Conservation (phyloP, 352 stramenopile genomes). For the Pythium myriotylum region DNA sequence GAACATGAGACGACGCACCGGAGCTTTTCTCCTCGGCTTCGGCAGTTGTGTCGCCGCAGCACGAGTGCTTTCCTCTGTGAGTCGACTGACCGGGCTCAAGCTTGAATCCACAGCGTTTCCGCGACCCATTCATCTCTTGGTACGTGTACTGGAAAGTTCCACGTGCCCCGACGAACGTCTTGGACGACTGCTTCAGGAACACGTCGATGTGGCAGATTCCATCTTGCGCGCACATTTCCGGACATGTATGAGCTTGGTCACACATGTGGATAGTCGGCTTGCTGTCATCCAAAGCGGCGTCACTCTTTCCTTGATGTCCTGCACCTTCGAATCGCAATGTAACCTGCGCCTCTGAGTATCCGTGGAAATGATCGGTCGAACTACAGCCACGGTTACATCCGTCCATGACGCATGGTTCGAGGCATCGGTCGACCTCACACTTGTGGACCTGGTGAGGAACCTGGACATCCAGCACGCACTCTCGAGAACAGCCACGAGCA, state of each 20-base stretch:
- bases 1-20: slow-evolving; percentile 8
- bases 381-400: slow-evolving; percentile 57
- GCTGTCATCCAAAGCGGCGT: slow-evolving; percentile 41
- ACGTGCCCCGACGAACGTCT: slow-evolving; percentile 62
- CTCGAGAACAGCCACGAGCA: slow-evolving; percentile 39
- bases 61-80: slow-evolving; percentile 54
- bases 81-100: slow-evolving; percentile 45
- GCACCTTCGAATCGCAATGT: slow-evolving; percentile 53
- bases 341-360: slow-evolving; percentile 43
- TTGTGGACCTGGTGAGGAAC: slow-evolving; percentile 57
- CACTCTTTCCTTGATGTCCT: slow-evolving; percentile 32
- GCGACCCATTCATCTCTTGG: slow-evolving; percentile 80
- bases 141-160: slow-evolving; percentile 70
- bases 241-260: slow-evolving; percentile 51
- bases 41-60: slow-evolving; percentile 26
- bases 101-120: slow-evolving; percentile 57
- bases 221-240: slow-evolving; percentile 51
- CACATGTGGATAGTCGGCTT: slow-evolving; percentile 67
- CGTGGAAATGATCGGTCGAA: slow-evolving; percentile 69
- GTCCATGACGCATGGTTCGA: slow-evolving; percentile 61
- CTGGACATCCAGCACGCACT: slow-evolving; percentile 59
- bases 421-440: slow-evolving; percentile 60
- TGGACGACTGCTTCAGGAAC: slow-evolving; percentile 66
- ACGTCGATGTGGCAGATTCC: slow-evolving; percentile 75
- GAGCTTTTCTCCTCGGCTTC: slow-evolving; percentile 17